Evolutionary conservation across 108 stramenopile species (phyloP), one percentile per base, ranked within the genome.

Genomic region (Nitzschia inconspicua): DNA sequence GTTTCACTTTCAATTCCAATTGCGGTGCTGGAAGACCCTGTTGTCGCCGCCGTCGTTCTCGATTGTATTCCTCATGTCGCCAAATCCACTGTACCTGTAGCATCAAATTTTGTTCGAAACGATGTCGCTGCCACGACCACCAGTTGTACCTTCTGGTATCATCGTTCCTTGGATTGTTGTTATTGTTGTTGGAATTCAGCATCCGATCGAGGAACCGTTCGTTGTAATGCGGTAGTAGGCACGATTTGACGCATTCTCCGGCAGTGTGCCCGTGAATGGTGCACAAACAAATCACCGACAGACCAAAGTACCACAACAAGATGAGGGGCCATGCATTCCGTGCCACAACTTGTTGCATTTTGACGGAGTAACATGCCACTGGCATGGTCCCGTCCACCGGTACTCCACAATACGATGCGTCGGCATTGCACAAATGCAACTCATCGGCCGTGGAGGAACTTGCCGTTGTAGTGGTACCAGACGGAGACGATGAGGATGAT

Each of bases 291-390:
- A 70, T 54, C 3, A 71, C 23, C 6, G 59, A 40, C 18, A 77
- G 20, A 16, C 64, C 69, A 55, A 57, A 30, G 36, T 62, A 70
- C 76, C 76, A 70, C 5, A 77, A 26, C 14, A 77, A 13, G 7
- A 70, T 58, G 9, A 77, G 14, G 0, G 76, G 70, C 69, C 69
- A 77, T 0, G 65, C 57, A 40, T 73, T 73, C 3, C 58, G 26
- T 3, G 69, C 69, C 16, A 70, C 32, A 18, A 57, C 37, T 8
- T 57, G 35, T 20, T 52, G 52, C 37, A 63, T 58, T 24, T 50
- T 44, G 19, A 36, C 26, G 2, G 40, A 44, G 41, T 54, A 70
- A 23, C 69, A 70, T 20, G 28, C 42, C 5, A 55, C 35, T 22
- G 44, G 50, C 7, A 25, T 43, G 18, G 18, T 23, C 3, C 24